Evolutionary conservation across 2,329 filamentous ascomycete species (phyloP), one percentile per base, ranked within the genome.

Genomic region (Aspergillus glaucus): DNA sequence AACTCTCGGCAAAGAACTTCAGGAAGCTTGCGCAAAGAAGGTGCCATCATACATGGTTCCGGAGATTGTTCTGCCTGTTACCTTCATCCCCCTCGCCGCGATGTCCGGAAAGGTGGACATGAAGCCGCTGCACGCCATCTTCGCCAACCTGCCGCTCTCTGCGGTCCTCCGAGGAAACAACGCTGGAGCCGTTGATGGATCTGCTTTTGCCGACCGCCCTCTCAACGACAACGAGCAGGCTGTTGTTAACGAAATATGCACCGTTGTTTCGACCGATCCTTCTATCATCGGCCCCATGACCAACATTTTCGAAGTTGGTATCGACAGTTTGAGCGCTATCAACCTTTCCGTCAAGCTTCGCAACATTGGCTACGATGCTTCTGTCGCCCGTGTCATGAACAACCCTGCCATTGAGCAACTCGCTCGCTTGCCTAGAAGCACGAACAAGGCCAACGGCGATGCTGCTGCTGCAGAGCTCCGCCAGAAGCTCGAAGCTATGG

Each of bases 311-410:
- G 62, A 66, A 44, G 55, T 71, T 14, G 68, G 68, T 0, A 47
- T 71, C 28, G 69, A 72, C 50, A 71, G 68, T 51, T 53, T 72
- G 5, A 65, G 59, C 39, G 64, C 63, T 12, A 69, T 71, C 24
- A 63, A 61, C 24, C 51, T 71, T n/a, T 64, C 65, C 1, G 59
- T 67, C 36, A 62, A 59, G 41, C 54, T 71, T 7, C 57, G 58
- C 26, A 62, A 61, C 30, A 54, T 63, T 4, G 68, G 68, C 1
- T 70, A 66, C 19, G 55, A 60, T 12, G 58, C 60, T 21, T 61
- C 59, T 14, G 65, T 71, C 6, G 60, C 65, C n/a, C 56, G 52
- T n/a, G 55, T 71, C 14, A 55, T 71, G 55, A 62, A 56, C 30
- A 65, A 67, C 48, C 64, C 64, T 0, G 58, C 60, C 6, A 51